Evolutionary conservation across 2,329 filamentous ascomycete species (phyloP).

Genomic region (Verticillium zaregamsianum): DNA sequence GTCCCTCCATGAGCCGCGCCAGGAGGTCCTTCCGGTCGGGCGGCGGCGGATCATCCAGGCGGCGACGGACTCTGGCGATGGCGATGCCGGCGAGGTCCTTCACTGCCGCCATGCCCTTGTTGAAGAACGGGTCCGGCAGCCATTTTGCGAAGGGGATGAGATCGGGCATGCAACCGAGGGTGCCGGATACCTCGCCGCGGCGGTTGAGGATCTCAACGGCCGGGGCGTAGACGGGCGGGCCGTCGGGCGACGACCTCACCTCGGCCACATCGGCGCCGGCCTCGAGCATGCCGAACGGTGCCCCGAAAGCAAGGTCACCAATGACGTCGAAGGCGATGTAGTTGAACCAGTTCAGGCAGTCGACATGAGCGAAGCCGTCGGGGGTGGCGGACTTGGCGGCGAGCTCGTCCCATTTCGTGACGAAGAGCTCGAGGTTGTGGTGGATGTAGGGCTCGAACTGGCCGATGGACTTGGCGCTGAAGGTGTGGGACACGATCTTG

Average conservation of each 20-base stretch:
- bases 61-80: slow-evolving; percentile 71
- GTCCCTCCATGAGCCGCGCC: slow-evolving; percentile 78
- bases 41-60: slow-evolving; percentile 65
- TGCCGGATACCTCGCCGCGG: slow-evolving; percentile 78
- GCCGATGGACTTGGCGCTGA: slow-evolving; percentile 73
- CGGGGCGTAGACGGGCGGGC: slow-evolving; percentile 63
- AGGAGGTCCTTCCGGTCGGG: slow-evolving; percentile 74
- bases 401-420: slow-evolving; percentile 67
- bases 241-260: slow-evolving; percentile 57
- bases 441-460: slow-evolving; percentile 91
- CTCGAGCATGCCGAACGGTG: slow-evolving; percentile 21
- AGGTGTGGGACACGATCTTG: slow-evolving; percentile 84
- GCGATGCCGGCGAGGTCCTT: slow-evolving; percentile 83
- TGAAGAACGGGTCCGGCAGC: slow-evolving; percentile 79
- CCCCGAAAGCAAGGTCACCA: slow-evolving; percentile 24
- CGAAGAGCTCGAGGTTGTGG: slow-evolving; percentile 70
- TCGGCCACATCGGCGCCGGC: slow-evolving; percentile 74
- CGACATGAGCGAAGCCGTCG: slow-evolving; percentile 57
- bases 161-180: slow-evolving; percentile 68
- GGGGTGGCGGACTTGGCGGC: slow-evolving; percentile 34
- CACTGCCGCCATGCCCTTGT: slow-evolving; percentile 67
- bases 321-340: slow-evolving; percentile 25
- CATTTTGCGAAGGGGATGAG: slow-evolving; percentile 78
- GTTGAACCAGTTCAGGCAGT: slow-evolving; percentile 55
- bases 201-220: slow-evolving; percentile 88